Evolutionary conservation across 306 rosid species (phyloP).

Genomic region (Myrica gale): DNA sequence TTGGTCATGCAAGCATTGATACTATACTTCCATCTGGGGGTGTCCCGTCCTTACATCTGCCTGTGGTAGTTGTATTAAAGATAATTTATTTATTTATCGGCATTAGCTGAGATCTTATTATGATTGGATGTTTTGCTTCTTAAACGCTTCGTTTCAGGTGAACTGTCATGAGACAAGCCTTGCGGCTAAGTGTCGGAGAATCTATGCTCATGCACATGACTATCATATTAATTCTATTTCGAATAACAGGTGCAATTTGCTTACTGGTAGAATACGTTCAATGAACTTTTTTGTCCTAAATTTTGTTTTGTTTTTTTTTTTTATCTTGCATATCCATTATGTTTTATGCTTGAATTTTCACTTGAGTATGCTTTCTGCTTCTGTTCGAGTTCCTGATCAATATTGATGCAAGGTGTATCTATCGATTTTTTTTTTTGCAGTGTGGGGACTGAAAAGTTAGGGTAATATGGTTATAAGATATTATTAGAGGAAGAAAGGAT

Average conservation of each 20-base stretch:
- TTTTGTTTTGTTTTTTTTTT: not conserved
- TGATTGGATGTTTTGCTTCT: slow-evolving; percentile 4
- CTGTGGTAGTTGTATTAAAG: slow-evolving; percentile 51
- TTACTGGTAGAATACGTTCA: not conserved
- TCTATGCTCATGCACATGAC: slow-evolving; percentile 75
- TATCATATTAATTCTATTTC: slow-evolving; percentile 74
- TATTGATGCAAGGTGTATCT: not conserved
- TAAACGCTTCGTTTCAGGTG: slow-evolving; percentile 40
- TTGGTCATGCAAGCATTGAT: slow-evolving; percentile 31
- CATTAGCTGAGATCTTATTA: slow-evolving; percentile 5
- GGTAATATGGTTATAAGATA: not conserved
- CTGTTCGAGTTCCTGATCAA: not conserved
- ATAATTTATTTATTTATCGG: slow-evolving; percentile 5
- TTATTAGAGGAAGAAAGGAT: not conserved
- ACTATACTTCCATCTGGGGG: slow-evolving; percentile 38
- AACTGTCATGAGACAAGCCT: slow-evolving; percentile 63
- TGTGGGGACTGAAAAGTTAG: not conserved
- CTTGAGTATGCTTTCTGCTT: not conserved
- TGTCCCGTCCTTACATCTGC: slow-evolving; percentile 44
- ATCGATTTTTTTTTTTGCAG: not conserved
- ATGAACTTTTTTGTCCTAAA: not conserved
- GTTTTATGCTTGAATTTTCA: not conserved
- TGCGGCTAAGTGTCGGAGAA: slow-evolving; percentile 66
- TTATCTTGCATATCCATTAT: slow-evolving; percentile 6
- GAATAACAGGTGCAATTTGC: slow-evolving; percentile 53